Conservation (phyloP, 78 protist genomes). For the Creolimax fragrantissima region DNA sequence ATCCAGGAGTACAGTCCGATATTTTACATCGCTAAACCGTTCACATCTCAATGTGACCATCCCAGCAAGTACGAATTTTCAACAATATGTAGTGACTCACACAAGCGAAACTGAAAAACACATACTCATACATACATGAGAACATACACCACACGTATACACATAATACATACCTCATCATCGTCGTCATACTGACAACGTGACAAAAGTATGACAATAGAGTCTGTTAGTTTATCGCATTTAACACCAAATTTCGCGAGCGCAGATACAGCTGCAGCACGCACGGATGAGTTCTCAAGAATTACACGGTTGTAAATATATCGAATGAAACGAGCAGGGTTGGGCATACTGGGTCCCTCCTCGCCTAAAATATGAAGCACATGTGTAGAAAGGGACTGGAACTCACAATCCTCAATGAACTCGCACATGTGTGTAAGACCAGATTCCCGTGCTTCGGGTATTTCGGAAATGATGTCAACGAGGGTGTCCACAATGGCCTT, state of each 20-base stretch:
- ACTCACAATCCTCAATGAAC: conserved; percentile 98
- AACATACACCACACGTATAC: no score
- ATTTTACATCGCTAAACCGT: no score
- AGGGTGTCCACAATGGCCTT: conserved; percentile 82
- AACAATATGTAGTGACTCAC: no score
- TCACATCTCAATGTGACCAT: no score
- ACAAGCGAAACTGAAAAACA: no score
- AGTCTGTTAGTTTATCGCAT: conserved; percentile 5
- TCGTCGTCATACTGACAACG: conserved; percentile 15
- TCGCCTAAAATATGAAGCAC: conserved; percentile 86
- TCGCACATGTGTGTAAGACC: conserved; percentile 89
- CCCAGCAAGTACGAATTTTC: no score
- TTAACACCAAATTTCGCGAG: conserved; percentile 88
- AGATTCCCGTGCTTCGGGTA: conserved; percentile 55
- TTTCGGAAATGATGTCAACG: conserved; percentile 43
- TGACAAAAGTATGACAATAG: conserved; percentile 10
- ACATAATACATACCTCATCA: conserved; percentile 29
- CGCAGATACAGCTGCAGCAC: conserved; percentile 88
- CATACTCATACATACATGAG: no score
- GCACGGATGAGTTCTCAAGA: conserved; percentile 72
- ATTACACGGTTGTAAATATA: conserved; percentile 90
- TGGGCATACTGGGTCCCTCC: not conserved
- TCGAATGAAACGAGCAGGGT: conserved; percentile 67
- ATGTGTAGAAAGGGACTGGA: conserved; percentile 61
- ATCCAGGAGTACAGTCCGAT: no score